Base-by-base conservation (phyloP, 306 rosid genomes). In the Rosa chinensis region DNA sequence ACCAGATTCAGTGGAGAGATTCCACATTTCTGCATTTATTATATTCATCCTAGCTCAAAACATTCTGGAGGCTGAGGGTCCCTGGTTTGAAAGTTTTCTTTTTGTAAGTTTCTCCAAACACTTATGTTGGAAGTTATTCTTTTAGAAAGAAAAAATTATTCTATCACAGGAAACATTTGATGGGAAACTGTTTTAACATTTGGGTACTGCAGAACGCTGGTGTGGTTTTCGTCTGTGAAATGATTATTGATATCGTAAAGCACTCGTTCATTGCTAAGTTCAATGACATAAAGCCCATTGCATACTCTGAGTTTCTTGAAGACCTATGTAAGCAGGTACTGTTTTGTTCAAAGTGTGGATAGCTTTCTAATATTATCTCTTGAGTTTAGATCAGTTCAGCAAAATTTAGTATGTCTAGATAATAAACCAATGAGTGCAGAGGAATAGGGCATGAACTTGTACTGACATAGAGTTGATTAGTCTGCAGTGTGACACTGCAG, bases 41-140 rank as follows among this genome's bases (percentile, higher is more conserved):
- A 83, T 95, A 66, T 95, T 95, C 14, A 98, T 95, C 79, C 87
- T 95, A 85, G 99, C 99, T 78, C 99, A 95, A 89, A 95, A 95
- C 81, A 93, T 95, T 87, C 90, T 93, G 85, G 99, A 95, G 89
- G 97, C 98, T 8, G 99, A 95, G 89, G 98, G 98, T 70, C 94
- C 98, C 82, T 95, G 99, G 99, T 93, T 95, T 77, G 80, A 87
- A 78, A 90, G 91, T 86, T 95, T 95, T 84, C 82, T 93, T 79
- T 82, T 13, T 63, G 99, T 95, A 90, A 89, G 97, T 83, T 87
- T 28, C 75, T 81, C 69, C 69, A 76, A 61, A 10, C 64, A 35
- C 43, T 71, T 73, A 55, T 28, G 67, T 70, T 53, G 61, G 35
- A 67, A 73, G 73, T 6, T 12, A 49, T 79, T 32, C 56, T 43